These are phyloP conservation scores for Saccharomycopsis sp. DNA, from an alignment of 805 yeast genomes.

Conservation along the genomic window DNA sequence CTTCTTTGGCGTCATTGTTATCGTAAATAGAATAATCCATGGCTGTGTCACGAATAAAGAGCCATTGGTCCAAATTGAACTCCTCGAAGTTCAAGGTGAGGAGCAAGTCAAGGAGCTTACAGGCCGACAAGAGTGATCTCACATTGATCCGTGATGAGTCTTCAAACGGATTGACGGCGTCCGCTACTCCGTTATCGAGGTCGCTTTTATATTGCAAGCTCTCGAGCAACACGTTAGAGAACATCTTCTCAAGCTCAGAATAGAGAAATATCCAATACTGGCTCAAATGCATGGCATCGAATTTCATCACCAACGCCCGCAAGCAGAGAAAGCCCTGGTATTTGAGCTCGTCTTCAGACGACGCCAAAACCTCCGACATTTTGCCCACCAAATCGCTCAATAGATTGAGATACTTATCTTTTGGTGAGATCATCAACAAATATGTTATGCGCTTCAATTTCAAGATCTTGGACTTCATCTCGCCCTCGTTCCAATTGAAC, in stretches of 20 bases:
- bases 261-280: constrained; percentile 66
- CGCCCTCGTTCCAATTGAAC: constrained; percentile 72
- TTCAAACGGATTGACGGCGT: constrained; percentile 21
- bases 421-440: constrained; percentile 54
- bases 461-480: constrained; percentile 44
- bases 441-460: constrained; percentile 60
- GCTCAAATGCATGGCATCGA: constrained; percentile 55
- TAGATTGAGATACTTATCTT: constrained; percentile 45
- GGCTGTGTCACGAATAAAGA: constrained; percentile 66
- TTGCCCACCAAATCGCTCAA: constrained; percentile 42
- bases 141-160: constrained; percentile 34
- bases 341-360: constrained; percentile 32
- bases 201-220: constrained; percentile 24
- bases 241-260: constrained; percentile 50
- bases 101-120: constrained; percentile 73
- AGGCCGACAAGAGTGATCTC: constrained; percentile 46
- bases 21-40: constrained; percentile 44
- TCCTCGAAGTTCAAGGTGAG: constrained; percentile 68
- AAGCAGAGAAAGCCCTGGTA: constrained; percentile 49
- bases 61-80: constrained; percentile 75
- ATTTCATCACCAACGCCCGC: constrained; percentile 58
- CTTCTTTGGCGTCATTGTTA: constrained; percentile 20
- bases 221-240: constrained; percentile 32
- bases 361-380: constrained; percentile 34
- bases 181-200: constrained; percentile 17